Conservation (phyloP, 306 rosid species). For the Abrus pulchellus region DNA sequence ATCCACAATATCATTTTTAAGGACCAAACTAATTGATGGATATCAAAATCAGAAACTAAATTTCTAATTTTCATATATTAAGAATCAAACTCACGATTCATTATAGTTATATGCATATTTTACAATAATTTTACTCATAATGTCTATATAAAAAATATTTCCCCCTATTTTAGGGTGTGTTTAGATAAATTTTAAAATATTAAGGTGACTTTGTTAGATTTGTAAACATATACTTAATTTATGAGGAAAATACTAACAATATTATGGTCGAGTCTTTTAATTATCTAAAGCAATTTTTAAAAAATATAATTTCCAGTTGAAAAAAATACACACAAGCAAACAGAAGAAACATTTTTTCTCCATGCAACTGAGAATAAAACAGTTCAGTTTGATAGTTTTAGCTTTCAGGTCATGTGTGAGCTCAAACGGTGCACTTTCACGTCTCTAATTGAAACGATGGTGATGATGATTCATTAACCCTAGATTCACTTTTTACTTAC, state of each 20-base stretch:
- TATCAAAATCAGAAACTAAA: too few species aligned
- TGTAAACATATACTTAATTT: not conserved
- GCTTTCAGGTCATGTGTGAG: conserved; percentile 1
- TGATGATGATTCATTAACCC: conserved; percentile 46
- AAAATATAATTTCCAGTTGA: not conserved
- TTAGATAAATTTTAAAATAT: not conserved
- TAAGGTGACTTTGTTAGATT: too few species aligned
- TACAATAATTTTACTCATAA: not conserved
- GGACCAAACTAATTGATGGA: too few species aligned
- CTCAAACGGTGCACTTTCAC: conserved; percentile 31
- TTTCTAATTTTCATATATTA: not conserved
- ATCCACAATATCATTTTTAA: too few species aligned
- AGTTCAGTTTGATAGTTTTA: not conserved
- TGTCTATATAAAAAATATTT: not conserved
- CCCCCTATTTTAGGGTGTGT: not conserved
- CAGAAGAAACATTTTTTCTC: not conserved
- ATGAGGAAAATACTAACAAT: not conserved
- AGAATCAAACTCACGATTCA: not conserved
- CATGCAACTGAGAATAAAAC: not conserved
- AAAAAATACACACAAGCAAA: not conserved
- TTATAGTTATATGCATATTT: not conserved
- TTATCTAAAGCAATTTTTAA: not conserved
- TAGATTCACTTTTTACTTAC: conserved; percentile 25
- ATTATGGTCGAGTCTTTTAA: not conserved
- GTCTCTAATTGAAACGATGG: conserved; percentile 35